Evolutionary conservation across 352 stramenopile species (phyloP), one percentile per base, ranked within the genome.

Genomic region (Globisporangium middletonii): DNA sequence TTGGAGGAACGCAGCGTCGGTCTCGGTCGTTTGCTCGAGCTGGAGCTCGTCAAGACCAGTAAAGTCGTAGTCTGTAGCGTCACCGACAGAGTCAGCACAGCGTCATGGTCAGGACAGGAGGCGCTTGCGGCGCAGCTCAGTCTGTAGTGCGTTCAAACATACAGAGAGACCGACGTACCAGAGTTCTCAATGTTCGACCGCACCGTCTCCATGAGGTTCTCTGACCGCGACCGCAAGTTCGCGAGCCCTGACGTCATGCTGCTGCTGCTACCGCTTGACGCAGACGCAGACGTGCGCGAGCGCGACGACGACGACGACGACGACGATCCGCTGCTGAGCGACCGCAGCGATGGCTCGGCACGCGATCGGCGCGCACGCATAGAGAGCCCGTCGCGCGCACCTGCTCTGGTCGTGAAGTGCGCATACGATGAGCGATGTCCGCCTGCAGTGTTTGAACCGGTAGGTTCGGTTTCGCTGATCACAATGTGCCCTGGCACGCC

Each of bases 101-200:
- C 33, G 33, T 38, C 1, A 8, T 35, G 4, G 54, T 42, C 13
- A 58, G 43, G 0, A 8, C 12, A 28, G 18, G 45, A 2, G 3
- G 11, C 9, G 27, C 44, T n/a, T 23, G 23, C 23, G 23, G 23
- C 23, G 23, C 23, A 23, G 23, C 23, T 30, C 41, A 16, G n/a
- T 9, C 41, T 23, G 12, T n/a, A 30, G 7, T 26, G n/a, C 15
- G 47, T 50, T 11, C 13, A 16, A 35, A 5, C 16, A 53, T 26
- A 50, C 12, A 23, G 33, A 50, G 30, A 37, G 12, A 52, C 9
- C 37, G 1, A 50, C 38, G 13, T 49, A 75, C 68, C 68, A 49
- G 48, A 15, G 45, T 85, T 77, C 44, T 79, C 68, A 28, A 88
- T 54, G 30, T 75, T 75, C 23, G 60, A 63, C 50, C 71, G 68